These are phyloP conservation scores for Penicillium bovifimosum DNA, from an alignment of 495 filamentous ascomycete species.

Conservation along the genomic window DNA sequence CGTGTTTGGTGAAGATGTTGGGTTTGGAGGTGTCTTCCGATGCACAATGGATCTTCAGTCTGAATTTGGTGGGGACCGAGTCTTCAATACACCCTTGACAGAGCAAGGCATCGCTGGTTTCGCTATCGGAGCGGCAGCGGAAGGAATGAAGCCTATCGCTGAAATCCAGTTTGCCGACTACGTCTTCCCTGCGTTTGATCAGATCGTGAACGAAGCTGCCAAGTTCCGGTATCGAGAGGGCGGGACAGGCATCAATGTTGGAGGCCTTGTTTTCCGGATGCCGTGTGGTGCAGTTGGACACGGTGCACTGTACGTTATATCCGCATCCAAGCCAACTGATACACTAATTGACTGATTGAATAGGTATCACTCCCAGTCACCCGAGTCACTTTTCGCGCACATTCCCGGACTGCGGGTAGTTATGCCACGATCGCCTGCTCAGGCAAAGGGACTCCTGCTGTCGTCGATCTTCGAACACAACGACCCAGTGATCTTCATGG, in stretches of 20 bases:
- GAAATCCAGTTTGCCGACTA: slow-evolving; percentile 99
- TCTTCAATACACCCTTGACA: slow-evolving; percentile 93
- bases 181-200: slow-evolving; percentile 93
- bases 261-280: slow-evolving; percentile 88
- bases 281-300: slow-evolving; percentile 94
- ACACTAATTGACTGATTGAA: slow-evolving; percentile 4
- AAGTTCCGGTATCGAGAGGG: slow-evolving; percentile 90
- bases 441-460: slow-evolving; percentile 88
- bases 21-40: slow-evolving; percentile 94
- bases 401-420: slow-evolving; percentile 86
- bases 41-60: slow-evolving; percentile 87
- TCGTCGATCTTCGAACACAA: slow-evolving; percentile 71
- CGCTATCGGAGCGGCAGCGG: slow-evolving; percentile 79
- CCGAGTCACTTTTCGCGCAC: slow-evolving; percentile 88
- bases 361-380: slow-evolving; percentile 89
- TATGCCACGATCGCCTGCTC: slow-evolving; percentile 81
- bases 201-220: slow-evolving; percentile 94
- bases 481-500: slow-evolving; percentile 94
- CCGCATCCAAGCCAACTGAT: too few relatives aligned
- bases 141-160: slow-evolving; percentile 89
- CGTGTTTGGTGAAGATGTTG: slow-evolving; percentile 94
- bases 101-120: slow-evolving; percentile 96
- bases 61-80: slow-evolving; percentile 79
- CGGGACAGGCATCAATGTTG: slow-evolving; percentile 57
- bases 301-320: slow-evolving; percentile 66